phyloP scores from a whole-genome alignment of 1,284 basidiomycete genomes.

The Sporisorium reilianum region DNA sequence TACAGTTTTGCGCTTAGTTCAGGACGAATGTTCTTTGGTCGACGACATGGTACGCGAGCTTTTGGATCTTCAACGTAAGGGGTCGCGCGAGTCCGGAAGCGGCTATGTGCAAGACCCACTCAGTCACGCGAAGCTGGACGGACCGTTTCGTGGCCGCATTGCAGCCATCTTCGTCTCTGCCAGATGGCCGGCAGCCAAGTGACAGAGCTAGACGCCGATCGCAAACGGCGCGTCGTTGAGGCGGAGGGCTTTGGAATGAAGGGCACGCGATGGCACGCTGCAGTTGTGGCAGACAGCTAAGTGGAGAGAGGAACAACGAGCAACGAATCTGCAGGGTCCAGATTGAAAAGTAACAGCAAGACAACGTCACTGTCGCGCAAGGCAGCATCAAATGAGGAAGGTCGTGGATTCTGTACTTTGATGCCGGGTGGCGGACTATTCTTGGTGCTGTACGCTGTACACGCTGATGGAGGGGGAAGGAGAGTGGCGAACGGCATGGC shows the following conservation, averaged over 20 bases:
- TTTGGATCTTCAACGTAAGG: constrained; percentile 42
- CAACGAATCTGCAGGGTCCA: constrained; percentile 22
- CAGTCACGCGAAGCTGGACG: constrained; percentile 10
- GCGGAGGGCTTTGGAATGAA: constrained; percentile 5
- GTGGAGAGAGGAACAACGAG: neutral
- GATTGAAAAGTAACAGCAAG: neutral
- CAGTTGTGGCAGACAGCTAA: neutral
- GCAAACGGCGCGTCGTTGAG: neutral
- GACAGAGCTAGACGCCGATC: neutral
- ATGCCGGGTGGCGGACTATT: neutral
- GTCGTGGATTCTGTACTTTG: neutral
- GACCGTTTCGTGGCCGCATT: neutral
- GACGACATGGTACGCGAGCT: constrained; percentile 4
- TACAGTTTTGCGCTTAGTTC: neutral
- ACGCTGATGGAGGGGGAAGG: neutral
- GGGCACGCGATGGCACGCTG: neutral
- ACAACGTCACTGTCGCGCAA: neutral
- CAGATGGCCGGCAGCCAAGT: neutral
- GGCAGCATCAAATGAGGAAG: neutral
- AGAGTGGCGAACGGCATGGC: constrained; percentile 5
- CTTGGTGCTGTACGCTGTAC: neutral
- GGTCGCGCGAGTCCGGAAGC: constrained; percentile 9
- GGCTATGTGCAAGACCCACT: constrained; percentile 4
- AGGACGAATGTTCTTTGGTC: neutral
- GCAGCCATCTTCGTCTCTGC: neutral